phyloP scores from a whole-genome alignment of 2,329 filamentous ascomycete species.

The Penicillium paneum region DNA sequence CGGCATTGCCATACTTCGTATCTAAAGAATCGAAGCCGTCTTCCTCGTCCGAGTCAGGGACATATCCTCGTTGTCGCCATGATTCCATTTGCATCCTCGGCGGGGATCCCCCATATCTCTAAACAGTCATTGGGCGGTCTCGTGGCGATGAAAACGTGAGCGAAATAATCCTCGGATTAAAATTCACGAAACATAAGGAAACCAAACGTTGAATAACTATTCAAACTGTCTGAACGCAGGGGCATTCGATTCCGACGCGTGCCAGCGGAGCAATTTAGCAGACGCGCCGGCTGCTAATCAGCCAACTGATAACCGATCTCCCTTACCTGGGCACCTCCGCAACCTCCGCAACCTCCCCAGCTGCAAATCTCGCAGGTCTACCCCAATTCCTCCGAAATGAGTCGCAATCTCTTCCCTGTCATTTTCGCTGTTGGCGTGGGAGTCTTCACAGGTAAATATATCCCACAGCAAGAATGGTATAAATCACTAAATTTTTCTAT shows the following conservation, averaged over 20 bases:
- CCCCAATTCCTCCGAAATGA: slow-evolving; percentile 26
- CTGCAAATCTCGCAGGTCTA: not conserved
- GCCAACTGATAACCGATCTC: slow-evolving; percentile 19
- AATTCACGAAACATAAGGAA: not conserved
- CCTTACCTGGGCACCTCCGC: slow-evolving; percentile 9
- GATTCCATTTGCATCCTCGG: slow-evolving; percentile 43
- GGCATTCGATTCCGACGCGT: slow-evolving; percentile 4
- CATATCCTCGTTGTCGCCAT: slow-evolving; percentile 52
- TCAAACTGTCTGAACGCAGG: not conserved
- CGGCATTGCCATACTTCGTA: slow-evolving; percentile 10
- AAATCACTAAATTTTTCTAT: slow-evolving; percentile 13
- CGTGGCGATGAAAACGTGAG: not conserved
- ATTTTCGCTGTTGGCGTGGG: slow-evolving; percentile 40
- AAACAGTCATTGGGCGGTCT: slow-evolving; percentile 26
- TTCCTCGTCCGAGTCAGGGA: slow-evolving; percentile 51
- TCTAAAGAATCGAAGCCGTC: slow-evolving; percentile 41
- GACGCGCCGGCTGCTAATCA: slow-evolving; percentile 26
- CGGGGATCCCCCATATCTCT: slow-evolving; percentile 37
- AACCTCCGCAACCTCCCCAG: slow-evolving; percentile 14
- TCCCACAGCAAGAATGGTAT: not conserved
- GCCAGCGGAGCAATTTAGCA: slow-evolving; percentile 17
- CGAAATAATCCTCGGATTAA: not conserved
- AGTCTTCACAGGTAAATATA: slow-evolving; percentile 37
- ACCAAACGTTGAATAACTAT: not conserved
- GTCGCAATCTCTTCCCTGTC: slow-evolving; percentile 39